A percentile compares a stretch with the other conserved stretches of the same genome.
phyloP scores from a whole-genome alignment of 768 basidiomycete species.

The Russula vinacea region DNA sequence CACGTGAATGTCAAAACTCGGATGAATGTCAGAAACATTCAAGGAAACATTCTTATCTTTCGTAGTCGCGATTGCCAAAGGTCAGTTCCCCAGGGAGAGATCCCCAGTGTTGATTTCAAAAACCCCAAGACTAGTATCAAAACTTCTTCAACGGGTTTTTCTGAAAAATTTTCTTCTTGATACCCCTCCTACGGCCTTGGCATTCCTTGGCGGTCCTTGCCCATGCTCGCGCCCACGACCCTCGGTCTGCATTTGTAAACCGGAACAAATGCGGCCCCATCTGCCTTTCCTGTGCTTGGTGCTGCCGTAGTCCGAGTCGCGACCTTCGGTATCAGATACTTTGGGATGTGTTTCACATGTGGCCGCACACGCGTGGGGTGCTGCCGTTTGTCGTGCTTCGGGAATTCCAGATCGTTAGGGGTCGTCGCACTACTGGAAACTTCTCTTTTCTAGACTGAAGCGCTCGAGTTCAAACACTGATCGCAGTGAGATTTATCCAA shows the following conservation, averaged over 20 bases:
- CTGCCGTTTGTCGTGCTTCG: slow-evolving; percentile 91
- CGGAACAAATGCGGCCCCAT: slow-evolving; percentile 57
- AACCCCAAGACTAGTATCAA: too few relatives aligned
- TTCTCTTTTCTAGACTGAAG: too few relatives aligned
- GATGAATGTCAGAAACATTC: too few relatives aligned
- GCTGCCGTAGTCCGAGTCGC: slow-evolving; percentile 44
- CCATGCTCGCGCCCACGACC: slow-evolving; percentile 54
- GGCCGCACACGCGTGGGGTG: slow-evolving; percentile 87
- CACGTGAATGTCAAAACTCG: too few relatives aligned
- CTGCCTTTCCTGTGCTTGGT: slow-evolving; percentile 31
- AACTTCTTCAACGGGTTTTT: slow-evolving; percentile 65
- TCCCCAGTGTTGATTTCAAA: too few relatives aligned
- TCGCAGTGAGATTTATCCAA: too few relatives aligned
- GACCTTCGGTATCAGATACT: slow-evolving; percentile 84
- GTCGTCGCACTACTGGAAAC: slow-evolving; percentile 57
- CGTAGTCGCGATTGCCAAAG: too few relatives aligned
- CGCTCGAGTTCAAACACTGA: too few relatives aligned
- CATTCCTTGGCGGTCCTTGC: too few relatives aligned
- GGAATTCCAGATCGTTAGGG: slow-evolving; percentile 80
- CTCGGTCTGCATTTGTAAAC: slow-evolving; percentile 66
- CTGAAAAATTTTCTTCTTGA: slow-evolving; percentile 46
- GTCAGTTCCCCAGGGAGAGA: too few relatives aligned
- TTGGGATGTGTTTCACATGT: slow-evolving; percentile 95
- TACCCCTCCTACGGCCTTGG: too few relatives aligned
- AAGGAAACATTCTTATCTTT: too few relatives aligned